Evolutionary conservation across 2,329 filamentous ascomycete genomes (phyloP).

Genomic region (Alternaria gansuensis): DNA sequence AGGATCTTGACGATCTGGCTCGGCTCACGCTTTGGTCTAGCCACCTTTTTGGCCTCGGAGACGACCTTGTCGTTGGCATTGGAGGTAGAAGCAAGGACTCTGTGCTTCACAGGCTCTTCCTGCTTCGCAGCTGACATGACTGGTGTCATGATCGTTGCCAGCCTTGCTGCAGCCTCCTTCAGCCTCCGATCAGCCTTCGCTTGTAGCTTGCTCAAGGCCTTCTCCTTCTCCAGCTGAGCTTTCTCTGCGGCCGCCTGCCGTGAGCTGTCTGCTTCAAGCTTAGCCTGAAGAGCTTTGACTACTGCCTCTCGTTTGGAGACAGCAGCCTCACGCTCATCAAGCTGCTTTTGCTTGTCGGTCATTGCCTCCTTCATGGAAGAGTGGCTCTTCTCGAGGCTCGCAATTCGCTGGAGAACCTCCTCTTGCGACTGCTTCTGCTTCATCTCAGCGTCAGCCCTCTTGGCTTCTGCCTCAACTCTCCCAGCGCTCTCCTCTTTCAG

Average conservation of each 20-base stretch:
- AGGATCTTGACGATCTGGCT: not conserved
- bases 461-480: not conserved
- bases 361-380: not conserved
- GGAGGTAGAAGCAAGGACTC: not conserved
- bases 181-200: not conserved
- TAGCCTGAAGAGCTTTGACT: not conserved
- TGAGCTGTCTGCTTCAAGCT: not conserved
- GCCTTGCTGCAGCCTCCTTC: not conserved
- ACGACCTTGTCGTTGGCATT: not conserved
- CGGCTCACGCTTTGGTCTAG: not conserved
- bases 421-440: not conserved
- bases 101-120: not conserved
- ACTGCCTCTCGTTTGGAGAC: slow-evolving; percentile 3
- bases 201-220: not conserved
- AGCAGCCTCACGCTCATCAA: not conserved
- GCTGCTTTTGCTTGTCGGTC: not conserved
- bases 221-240: not conserved
- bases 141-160: not conserved
- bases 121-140: not conserved
- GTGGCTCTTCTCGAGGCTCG: not conserved
- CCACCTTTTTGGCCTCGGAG: not conserved
- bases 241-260: not conserved
- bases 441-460: not conserved
- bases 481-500: not conserved
- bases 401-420: not conserved